Evolutionary conservation across 305 asterid species (phyloP).

Genomic region (Coffea humblotiana): DNA sequence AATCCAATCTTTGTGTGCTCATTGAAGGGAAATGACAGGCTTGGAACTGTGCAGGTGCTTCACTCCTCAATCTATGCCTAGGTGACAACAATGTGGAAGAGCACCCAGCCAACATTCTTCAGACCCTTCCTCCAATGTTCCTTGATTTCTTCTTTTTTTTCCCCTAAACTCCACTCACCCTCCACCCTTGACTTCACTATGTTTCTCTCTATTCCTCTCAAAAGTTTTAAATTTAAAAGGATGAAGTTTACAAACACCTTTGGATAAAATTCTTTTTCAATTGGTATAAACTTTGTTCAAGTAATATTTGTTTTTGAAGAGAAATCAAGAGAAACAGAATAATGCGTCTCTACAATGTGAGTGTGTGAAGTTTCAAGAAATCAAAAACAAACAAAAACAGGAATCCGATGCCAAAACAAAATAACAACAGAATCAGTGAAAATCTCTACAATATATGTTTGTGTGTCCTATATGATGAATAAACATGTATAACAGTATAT

Average conservation of each 20-base stretch:
- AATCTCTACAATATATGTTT: constrained; percentile 9
- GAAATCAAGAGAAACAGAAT: constrained; percentile 64
- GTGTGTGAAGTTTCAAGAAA: constrained; percentile 59
- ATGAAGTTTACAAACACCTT: constrained; percentile 29
- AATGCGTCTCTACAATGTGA: constrained; percentile 43
- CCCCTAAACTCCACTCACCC: constrained; percentile 32
- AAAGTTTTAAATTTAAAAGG: constrained; percentile 29
- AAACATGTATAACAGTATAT: constrained; percentile 32
- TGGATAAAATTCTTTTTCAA: background rate
- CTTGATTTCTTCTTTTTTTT: constrained; percentile 10
- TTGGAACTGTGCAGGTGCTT: constrained; percentile 74
- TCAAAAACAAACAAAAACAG: constrained; percentile 40
- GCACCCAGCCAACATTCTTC: constrained; percentile 99
- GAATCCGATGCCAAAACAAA: constrained; percentile 94
- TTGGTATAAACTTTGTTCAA: background rate
- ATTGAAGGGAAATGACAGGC: constrained; percentile 83
- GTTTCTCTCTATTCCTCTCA: constrained; percentile 33
- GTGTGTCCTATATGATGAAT: constrained; percentile 64
- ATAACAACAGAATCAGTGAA: constrained; percentile 9
- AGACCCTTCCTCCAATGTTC: constrained; percentile 35
- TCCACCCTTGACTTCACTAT: constrained; percentile 31
- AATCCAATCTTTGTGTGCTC: constrained; percentile 94
- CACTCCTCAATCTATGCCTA: constrained; percentile 88
- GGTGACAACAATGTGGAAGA: constrained; percentile 92
- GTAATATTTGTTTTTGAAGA: constrained; percentile 27